phyloP scores from a whole-genome alignment of 108 stramenopile genomes.

The Parietichytrium sp. region DNA sequence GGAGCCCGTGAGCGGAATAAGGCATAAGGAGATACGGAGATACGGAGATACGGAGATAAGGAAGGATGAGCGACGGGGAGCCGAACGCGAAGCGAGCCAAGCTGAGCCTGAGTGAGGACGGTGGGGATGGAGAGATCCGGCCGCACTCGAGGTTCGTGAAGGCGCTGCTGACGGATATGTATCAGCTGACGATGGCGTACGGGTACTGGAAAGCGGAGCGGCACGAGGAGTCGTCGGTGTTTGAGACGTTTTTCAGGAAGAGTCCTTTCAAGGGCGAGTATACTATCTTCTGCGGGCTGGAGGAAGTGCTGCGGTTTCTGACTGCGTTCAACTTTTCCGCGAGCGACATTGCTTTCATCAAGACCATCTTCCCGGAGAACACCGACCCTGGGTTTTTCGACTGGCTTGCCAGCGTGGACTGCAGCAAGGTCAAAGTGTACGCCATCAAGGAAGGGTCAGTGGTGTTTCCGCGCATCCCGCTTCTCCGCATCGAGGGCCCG shows the following conservation, averaged over 20 bases:
- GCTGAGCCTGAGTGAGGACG: no score
- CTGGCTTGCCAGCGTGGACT: constrained; percentile 71
- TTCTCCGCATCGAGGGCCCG: constrained; percentile 71
- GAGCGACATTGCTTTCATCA: constrained; percentile 79
- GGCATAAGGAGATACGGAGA: no score
- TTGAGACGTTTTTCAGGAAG: constrained; percentile 95
- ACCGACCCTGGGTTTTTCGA: constrained; percentile 80
- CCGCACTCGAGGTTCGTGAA: no score
- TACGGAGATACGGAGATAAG: no score
- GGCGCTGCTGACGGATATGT: constrained; percentile 92
- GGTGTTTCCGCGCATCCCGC: constrained; percentile 70
- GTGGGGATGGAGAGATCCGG: no score
- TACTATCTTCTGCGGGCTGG: constrained; percentile 89
- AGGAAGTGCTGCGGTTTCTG: constrained; percentile 74
- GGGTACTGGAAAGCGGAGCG: constrained; percentile 89
- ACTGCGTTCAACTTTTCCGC: constrained; percentile 71
- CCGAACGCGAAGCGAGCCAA: no score
- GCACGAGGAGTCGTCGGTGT: constrained; percentile 72
- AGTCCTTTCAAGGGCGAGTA: constrained; percentile 87
- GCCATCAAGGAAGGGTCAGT: constrained; percentile 82
- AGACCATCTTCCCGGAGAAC: constrained; percentile 58
- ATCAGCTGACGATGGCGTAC: constrained; percentile 97
- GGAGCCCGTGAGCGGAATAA: no score
- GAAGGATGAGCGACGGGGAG: no score
- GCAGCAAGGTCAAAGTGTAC: constrained; percentile 68